phyloP scores from a whole-genome alignment of 257 asterid genomes.

The Solanum neorickii region DNA sequence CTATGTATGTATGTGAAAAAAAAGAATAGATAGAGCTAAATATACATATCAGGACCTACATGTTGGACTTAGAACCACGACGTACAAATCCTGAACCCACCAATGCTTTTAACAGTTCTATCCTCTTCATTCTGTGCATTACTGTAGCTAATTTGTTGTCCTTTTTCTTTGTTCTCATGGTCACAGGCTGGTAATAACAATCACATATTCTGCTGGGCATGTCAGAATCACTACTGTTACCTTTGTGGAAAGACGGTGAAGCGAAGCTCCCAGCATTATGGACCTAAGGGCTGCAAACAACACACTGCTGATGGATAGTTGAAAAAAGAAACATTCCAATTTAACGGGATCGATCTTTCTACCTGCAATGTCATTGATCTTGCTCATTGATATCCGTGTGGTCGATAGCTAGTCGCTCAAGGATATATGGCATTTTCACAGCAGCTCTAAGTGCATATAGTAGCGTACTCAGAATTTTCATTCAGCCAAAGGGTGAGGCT shows the following conservation, averaged over 20 bases:
- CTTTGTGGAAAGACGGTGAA: constrained; percentile 56
- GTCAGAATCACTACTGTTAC: constrained; percentile 83
- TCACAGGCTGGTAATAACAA: constrained; percentile 66
- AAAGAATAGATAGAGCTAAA: neutral
- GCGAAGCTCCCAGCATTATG: constrained; percentile 61
- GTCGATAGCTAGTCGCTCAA: neutral
- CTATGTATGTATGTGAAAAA: neutral
- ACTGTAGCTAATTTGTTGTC: neutral
- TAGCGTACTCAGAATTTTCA: neutral
- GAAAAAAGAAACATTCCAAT: constrained; percentile 25
- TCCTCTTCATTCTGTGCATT: neutral
- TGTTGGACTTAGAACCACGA: neutral
- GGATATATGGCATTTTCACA: neutral
- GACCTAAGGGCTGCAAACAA: constrained; percentile 86
- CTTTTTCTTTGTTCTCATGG: neutral
- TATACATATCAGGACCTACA: neutral
- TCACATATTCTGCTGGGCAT: constrained; percentile 87
- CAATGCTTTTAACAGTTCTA: neutral
- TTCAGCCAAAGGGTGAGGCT: neutral
- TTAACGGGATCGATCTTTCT: neutral
- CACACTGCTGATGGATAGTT: constrained; percentile 46
- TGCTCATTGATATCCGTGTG: neutral
- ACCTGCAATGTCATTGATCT: neutral
- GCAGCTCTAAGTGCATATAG: neutral
- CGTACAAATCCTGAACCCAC: neutral